A percentile compares a stretch with the other conserved stretches of the same genome.
Evolutionary conservation across 2,329 filamentous ascomycete genomes (phyloP).

Genomic region (Phialocephala sp.): DNA sequence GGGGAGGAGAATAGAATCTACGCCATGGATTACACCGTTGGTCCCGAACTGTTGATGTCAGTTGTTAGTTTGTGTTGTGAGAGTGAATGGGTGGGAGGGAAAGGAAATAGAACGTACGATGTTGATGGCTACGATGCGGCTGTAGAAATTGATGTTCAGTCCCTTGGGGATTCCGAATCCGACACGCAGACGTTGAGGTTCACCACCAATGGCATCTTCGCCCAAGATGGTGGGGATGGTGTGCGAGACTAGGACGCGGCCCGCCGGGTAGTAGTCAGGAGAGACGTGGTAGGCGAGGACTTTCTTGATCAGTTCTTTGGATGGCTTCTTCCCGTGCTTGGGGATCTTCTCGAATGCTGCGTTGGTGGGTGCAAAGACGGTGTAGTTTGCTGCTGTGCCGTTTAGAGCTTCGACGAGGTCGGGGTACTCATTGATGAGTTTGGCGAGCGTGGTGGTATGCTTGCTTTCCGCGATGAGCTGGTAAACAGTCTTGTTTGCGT

Average conservation of each 20-base stretch:
- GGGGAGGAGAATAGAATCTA: slow-evolving; percentile 77
- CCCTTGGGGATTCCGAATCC: slow-evolving; percentile 65
- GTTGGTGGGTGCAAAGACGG: slow-evolving; percentile 81
- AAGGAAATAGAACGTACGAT: slow-evolving; percentile 57
- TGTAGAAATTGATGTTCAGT: slow-evolving; percentile 78
- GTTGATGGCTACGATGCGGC: slow-evolving; percentile 71
- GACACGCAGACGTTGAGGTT: slow-evolving; percentile 75
- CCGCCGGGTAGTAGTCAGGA: slow-evolving; percentile 68
- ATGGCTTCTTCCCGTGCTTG: slow-evolving; percentile 60
- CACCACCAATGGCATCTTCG: slow-evolving; percentile 62
- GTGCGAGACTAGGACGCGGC: slow-evolving; percentile 69
- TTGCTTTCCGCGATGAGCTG: slow-evolving; percentile 78
- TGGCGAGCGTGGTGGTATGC: slow-evolving; percentile 77
- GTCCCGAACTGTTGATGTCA: slow-evolving; percentile 60
- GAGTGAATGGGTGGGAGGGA: not conserved
- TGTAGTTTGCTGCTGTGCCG: slow-evolving; percentile 74
- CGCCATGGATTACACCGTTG: slow-evolving; percentile 82
- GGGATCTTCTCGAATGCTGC: slow-evolving; percentile 72
- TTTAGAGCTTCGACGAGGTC: slow-evolving; percentile 77
- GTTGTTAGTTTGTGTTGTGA: not conserved
- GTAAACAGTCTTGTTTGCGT: slow-evolving; percentile 77
- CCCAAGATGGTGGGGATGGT: slow-evolving; percentile 75
- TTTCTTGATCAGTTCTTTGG: slow-evolving; percentile 72
- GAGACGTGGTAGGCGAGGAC: slow-evolving; percentile 79
- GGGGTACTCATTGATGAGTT: slow-evolving; percentile 74